phyloP scores from a whole-genome alignment of 2,329 filamentous ascomycete species.

The Cladophialophora chaetospira region DNA sequence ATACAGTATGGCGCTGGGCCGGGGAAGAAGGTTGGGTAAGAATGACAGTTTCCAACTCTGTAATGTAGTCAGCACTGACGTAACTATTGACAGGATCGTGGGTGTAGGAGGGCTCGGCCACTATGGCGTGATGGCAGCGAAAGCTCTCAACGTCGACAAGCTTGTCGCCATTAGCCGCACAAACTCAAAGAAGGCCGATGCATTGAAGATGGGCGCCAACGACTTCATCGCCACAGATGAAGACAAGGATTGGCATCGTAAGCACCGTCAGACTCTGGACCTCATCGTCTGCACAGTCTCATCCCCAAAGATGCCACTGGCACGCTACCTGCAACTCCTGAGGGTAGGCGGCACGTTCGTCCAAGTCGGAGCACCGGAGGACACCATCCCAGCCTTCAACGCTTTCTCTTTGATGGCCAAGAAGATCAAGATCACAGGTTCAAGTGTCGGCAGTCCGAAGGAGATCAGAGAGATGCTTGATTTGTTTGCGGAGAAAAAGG shows the following conservation, averaged over 20 bases:
- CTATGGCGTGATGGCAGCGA: constrained; percentile 70
- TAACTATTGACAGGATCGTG: no score
- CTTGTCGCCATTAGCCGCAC: constrained; percentile 60
- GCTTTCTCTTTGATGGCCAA: constrained; percentile 63
- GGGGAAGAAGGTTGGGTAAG: constrained; percentile 71
- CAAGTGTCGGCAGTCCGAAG: constrained; percentile 46
- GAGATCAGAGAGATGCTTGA: constrained; percentile 50
- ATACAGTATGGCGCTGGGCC: constrained; percentile 68
- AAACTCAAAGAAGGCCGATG: constrained; percentile 55
- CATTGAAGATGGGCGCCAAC: constrained; percentile 57
- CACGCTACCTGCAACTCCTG: constrained; percentile 63
- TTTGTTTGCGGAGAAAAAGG: constrained; percentile 46
- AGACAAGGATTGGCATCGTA: constrained; percentile 56
- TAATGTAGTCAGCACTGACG: no score
- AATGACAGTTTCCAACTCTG: no score
- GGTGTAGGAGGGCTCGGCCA: constrained; percentile 75
- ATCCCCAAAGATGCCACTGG: constrained; percentile 63
- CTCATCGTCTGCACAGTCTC: constrained; percentile 62
- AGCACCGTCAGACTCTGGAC: constrained; percentile 54
- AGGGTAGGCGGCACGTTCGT: constrained; percentile 63
- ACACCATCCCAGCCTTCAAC: constrained; percentile 56
- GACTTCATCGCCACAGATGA: constrained; percentile 60
- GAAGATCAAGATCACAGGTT: constrained; percentile 56
- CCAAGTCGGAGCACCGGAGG: constrained; percentile 70
- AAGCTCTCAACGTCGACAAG: constrained; percentile 68